A percentile compares a stretch with the other conserved stretches of the same genome.
Evolutionary conservation across 768 basidiomycete species (phyloP).

Genomic region (Tylopilus sp.): DNA sequence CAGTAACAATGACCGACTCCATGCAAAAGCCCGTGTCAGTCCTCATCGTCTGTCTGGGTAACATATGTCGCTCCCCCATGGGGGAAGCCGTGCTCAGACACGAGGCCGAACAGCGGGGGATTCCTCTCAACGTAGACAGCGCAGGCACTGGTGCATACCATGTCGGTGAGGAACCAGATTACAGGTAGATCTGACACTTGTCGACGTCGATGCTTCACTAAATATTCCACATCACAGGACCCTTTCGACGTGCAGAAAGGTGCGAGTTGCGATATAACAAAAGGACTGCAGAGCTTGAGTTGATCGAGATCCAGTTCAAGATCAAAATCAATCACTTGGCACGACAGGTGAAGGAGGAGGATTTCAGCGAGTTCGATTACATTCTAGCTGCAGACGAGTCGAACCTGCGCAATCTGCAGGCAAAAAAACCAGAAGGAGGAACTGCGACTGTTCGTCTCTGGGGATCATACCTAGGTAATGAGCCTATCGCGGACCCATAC

Average conservation of each 20-base stretch:
- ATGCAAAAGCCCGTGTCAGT: constrained; percentile 50
- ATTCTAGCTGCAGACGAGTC: constrained; percentile 82
- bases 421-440: constrained; percentile 47
- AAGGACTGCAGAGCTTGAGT: neutral
- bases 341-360: constrained; percentile 58
- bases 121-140: constrained; percentile 73
- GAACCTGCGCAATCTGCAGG: constrained; percentile 63
- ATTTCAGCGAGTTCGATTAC: constrained; percentile 76
- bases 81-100: constrained; percentile 83
- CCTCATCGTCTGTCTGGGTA: constrained; percentile 77
- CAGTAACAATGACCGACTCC: constrained; percentile 26
- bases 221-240: constrained; percentile 44
- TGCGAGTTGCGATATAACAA: constrained; percentile 20
- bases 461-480: constrained; percentile 71
- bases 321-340: constrained; percentile 70
- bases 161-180: constrained; percentile 77
- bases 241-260: constrained; percentile 67
- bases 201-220: neutral
- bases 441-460: constrained; percentile 73
- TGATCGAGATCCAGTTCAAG: constrained; percentile 47
- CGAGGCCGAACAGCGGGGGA: constrained; percentile 59
- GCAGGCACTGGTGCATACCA: constrained; percentile 87
- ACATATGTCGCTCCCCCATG: constrained; percentile 90
- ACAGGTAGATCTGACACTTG: constrained; percentile 46
- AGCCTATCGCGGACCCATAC: constrained; percentile 82